Percentiles rank a stretch among this genome's conserved stretches.
phyloP scores from a whole-genome alignment of 306 rosid species.

The Lagenaria siceraria region DNA sequence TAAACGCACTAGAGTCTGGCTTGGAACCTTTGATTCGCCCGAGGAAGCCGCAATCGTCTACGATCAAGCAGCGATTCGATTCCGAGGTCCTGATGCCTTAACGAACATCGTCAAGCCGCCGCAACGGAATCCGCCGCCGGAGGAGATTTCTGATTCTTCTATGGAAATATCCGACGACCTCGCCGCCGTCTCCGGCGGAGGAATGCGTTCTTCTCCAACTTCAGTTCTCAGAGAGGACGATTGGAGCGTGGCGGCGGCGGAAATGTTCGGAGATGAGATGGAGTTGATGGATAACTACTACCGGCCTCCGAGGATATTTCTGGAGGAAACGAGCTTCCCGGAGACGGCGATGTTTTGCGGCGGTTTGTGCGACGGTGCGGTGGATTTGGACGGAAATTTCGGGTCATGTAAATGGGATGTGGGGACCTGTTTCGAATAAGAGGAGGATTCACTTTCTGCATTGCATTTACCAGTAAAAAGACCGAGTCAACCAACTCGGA shows the following conservation, averaged over 20 bases:
- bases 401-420: not conserved
- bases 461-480: not conserved
- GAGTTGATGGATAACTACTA: not conserved
- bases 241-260: not conserved
- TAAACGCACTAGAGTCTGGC: not conserved
- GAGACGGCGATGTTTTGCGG: not conserved
- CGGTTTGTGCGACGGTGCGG: not conserved
- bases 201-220: not conserved
- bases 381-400: not conserved
- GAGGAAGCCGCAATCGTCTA: not conserved
- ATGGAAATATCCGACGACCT: not conserved
- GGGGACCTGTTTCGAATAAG: not conserved
- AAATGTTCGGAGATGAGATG: not conserved
- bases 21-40: not conserved
- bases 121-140: not conserved
- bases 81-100: not conserved
- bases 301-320: not conserved
- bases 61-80: not conserved
- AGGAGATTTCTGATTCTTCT: not conserved
- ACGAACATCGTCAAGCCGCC: not conserved
- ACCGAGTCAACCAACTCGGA: not conserved
- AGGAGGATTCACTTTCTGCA: not conserved
- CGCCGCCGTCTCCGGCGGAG: not conserved
- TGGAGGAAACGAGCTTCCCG: not conserved
- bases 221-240: not conserved